Evolutionary conservation across 2,329 filamentous ascomycete species (phyloP), one percentile per base, ranked within the genome.

Genomic region (Hymenotorrendiella dingleyae): DNA sequence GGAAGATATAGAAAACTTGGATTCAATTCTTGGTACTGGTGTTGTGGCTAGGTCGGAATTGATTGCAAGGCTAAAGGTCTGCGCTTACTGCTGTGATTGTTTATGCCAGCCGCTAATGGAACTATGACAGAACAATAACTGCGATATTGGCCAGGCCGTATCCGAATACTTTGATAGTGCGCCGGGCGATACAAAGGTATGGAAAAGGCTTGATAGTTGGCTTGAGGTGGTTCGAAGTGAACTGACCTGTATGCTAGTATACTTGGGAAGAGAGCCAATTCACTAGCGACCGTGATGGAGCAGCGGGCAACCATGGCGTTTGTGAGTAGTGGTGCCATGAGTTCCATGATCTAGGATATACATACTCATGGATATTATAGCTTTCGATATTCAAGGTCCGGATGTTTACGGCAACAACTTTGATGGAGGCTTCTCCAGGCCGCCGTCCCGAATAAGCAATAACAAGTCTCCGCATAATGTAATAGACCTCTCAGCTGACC

Each of bases 181-280:
- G 3, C 59, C 62, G 11, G 42, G 40, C 9, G 40, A 44, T 6
- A 52, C 49, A n/a, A 69, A 70, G 61, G 68, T 69, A 57, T 10
- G 41, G 22, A 16, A 21, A 4, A 21, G n/a, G n/a, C 6, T 16
- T n/a, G n/a, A n/a, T n/a, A n/a, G n/a, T n/a, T n/a, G n/a, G 17
- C 19, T 11, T 24, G 20, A 19, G 16, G 6, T 12, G 21, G 4
- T 10, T 27, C n/a, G 21, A 6, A 22, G 23, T 17, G 34, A 17
- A 22, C 28, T 43, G 8, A 40, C 36, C 24, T 7, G 6, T 11
- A 36, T 21, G 33, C 7, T 64, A 72, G 57, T 76, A 78, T 50
- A 62, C 61, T 21, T 82, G 76, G 76, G 70, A 79, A 46, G 76
- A 82, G 40, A 62, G 58, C 22, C 65, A 69, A 32, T 82, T 79